Evolutionary conservation across 2,329 filamentous ascomycete species (phyloP).

Genomic region (Scytalidium lignicola): DNA sequence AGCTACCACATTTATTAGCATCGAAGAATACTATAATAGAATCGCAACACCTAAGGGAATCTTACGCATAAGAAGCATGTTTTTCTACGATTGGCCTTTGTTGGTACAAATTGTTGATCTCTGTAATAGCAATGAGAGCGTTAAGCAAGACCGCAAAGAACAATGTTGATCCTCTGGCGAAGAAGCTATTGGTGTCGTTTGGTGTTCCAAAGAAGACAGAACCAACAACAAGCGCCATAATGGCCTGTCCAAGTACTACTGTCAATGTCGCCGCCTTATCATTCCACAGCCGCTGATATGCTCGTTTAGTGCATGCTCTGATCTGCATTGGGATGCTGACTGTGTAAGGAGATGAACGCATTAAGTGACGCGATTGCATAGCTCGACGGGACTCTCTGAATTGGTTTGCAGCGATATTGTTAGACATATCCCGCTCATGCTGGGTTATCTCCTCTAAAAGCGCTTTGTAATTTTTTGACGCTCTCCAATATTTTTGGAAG

Average conservation of each 20-base stretch:
- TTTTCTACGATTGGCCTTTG: slow-evolving; percentile 43
- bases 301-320: slow-evolving; percentile 71
- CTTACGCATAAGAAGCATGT: slow-evolving; percentile 34
- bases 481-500: too few relatives aligned
- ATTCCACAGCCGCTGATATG: slow-evolving; percentile 64
- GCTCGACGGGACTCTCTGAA: too few relatives aligned
- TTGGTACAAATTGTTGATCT: slow-evolving; percentile 58
- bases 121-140: slow-evolving; percentile 58
- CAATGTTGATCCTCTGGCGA: slow-evolving; percentile 52
- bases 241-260: slow-evolving; percentile 15
- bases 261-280: slow-evolving; percentile 25
- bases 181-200: slow-evolving; percentile 50
- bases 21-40: background rate
- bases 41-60: too few relatives aligned
- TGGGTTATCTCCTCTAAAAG: slow-evolving; percentile 37
- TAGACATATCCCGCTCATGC: too few relatives aligned
- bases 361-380: too few relatives aligned
- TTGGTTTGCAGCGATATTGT: too few relatives aligned
- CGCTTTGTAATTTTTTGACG: too few relatives aligned
- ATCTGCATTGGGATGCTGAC: slow-evolving; percentile 73
- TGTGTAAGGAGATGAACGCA: slow-evolving; percentile 63
- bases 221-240: slow-evolving; percentile 57
- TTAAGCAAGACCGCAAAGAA: slow-evolving; percentile 65
- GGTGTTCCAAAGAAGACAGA: slow-evolving; percentile 57
- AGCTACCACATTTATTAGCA: slow-evolving; percentile 8